Evolutionary conservation across 2,329 filamentous ascomycete species (phyloP).

Genomic region (Botrytis sinoallii): DNA sequence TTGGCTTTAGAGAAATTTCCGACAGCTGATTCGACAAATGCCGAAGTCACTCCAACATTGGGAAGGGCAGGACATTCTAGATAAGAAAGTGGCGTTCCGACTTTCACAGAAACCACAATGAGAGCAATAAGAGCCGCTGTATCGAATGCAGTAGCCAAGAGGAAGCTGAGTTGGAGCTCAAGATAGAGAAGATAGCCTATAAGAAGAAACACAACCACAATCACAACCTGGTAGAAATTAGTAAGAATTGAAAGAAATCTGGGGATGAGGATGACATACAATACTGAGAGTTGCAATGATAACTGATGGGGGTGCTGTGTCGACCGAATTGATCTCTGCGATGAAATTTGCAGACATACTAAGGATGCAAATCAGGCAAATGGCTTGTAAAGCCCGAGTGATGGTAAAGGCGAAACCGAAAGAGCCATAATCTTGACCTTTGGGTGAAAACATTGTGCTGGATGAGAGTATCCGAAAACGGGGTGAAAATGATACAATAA

Average conservation of each 20-base stretch:
- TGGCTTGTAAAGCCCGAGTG: constrained; percentile 66
- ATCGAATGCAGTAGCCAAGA: constrained; percentile 66
- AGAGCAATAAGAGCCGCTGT: constrained; percentile 69
- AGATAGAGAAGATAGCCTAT: constrained; percentile 81
- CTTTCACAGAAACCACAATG: constrained; percentile 70
- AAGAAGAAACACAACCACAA: constrained; percentile 58
- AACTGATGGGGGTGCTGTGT: constrained; percentile 65
- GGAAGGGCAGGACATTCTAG: constrained; percentile 64
- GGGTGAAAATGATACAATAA: not conserved
- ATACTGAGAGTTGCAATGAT: constrained; percentile 76
- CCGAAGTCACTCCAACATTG: constrained; percentile 41
- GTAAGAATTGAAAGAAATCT: not conserved
- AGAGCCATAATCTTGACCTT: constrained; percentile 50
- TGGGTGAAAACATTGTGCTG: constrained; percentile 20
- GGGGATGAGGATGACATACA: constrained; percentile 51
- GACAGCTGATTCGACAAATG: constrained; percentile 45
- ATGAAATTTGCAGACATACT: constrained; percentile 83
- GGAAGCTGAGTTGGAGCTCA: constrained; percentile 71
- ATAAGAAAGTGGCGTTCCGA: constrained; percentile 78
- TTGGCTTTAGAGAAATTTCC: constrained; percentile 44
- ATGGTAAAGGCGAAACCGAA: constrained; percentile 76
- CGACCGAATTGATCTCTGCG: constrained; percentile 64
- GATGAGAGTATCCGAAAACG: not conserved
- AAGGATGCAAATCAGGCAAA: constrained; percentile 72
- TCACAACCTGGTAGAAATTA: constrained; percentile 46